A percentile compares a stretch with the other conserved stretches of the same genome.
phyloP scores from a whole-genome alignment of 2,329 filamentous ascomycete species.

The Aspergillus chevalieri region DNA sequence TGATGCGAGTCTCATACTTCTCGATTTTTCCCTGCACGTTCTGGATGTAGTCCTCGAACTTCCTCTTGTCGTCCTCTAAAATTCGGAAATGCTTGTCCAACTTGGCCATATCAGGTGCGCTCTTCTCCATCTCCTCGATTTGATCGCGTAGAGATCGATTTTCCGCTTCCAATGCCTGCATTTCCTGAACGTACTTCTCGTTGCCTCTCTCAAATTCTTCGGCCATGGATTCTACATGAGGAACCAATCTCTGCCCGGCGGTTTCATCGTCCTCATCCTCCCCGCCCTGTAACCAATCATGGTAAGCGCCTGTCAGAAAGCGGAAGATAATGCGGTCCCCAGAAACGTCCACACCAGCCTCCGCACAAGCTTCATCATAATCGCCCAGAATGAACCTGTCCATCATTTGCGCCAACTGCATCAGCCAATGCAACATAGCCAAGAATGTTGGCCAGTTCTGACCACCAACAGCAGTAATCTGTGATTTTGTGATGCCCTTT shows the following conservation, averaged over 20 bases:
- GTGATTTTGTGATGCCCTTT: conserved; percentile 91
- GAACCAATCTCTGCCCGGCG: conserved; percentile 68
- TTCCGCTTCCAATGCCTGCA: conserved; percentile 80
- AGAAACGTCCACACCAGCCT: conserved; percentile 78
- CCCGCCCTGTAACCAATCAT: conserved; percentile 88
- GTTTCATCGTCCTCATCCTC: conserved; percentile 84
- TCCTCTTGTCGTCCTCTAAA: conserved; percentile 86
- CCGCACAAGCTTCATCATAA: conserved; percentile 85
- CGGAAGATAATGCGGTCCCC: conserved; percentile 92
- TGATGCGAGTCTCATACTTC: conserved; percentile 76
- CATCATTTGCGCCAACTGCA: conserved; percentile 93
- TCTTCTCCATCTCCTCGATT: conserved; percentile 83
- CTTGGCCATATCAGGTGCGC: conserved; percentile 72
- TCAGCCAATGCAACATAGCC: conserved; percentile 95
- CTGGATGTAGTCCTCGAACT: conserved; percentile 92
- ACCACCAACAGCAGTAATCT: conserved; percentile 87
- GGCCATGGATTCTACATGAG: conserved; percentile 84
- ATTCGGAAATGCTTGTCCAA: conserved; percentile 88
- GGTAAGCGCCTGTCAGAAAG: conserved; percentile 83
- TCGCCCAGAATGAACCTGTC: conserved; percentile 71
- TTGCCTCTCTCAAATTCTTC: conserved; percentile 79
- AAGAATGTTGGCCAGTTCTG: conserved; percentile 97
- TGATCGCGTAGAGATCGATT: conserved; percentile 74
- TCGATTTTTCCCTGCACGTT: conserved; percentile 77
- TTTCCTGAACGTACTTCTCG: conserved; percentile 73